Conservation (phyloP, 2,329 filamentous ascomycete genomes). For the Xylaria sp. region DNA sequence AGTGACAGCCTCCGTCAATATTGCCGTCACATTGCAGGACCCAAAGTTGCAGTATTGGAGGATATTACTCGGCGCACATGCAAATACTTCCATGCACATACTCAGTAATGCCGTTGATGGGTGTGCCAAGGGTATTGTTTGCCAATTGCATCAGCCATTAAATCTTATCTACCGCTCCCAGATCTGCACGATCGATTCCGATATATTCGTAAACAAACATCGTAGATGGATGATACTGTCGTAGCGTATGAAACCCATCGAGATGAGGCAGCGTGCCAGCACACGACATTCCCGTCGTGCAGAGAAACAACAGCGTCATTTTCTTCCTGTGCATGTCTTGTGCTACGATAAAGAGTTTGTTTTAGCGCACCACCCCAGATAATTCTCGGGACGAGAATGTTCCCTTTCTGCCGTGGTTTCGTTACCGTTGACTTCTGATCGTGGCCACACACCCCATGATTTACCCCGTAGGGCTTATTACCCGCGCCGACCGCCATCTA, state of each 20-base stretch:
- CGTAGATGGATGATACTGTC: constrained; percentile 17
- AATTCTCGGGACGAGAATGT: constrained; percentile 8
- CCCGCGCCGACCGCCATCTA: too few relatives aligned
- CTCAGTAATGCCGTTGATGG: constrained; percentile 1
- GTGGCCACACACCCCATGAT: not conserved
- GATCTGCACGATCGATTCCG: constrained; percentile 26
- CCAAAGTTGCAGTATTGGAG: constrained; percentile 21
- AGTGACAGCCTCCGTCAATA: constrained; percentile 21
- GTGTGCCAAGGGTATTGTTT: constrained; percentile 5
- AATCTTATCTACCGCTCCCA: not conserved
- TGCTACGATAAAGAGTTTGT: constrained; percentile 24
- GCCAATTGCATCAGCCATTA: constrained; percentile 4
- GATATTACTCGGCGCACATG: constrained; percentile 4
- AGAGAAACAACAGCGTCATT: constrained; percentile 35
- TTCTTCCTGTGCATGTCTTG: constrained; percentile 36
- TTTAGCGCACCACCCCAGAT: not conserved
- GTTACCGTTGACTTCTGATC: not conserved
- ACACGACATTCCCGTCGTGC: constrained; percentile 29
- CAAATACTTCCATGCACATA: constrained; percentile 18
- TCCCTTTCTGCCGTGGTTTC: not conserved
- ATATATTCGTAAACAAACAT: constrained; percentile 18
- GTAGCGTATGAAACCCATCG: constrained; percentile 18
- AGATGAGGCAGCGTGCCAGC: constrained; percentile 26
- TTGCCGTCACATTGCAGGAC: constrained; percentile 27
- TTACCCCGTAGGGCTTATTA: not conserved